Conservation (phyloP, 1,284 basidiomycete genomes). For the Thelephora terrestris region DNA sequence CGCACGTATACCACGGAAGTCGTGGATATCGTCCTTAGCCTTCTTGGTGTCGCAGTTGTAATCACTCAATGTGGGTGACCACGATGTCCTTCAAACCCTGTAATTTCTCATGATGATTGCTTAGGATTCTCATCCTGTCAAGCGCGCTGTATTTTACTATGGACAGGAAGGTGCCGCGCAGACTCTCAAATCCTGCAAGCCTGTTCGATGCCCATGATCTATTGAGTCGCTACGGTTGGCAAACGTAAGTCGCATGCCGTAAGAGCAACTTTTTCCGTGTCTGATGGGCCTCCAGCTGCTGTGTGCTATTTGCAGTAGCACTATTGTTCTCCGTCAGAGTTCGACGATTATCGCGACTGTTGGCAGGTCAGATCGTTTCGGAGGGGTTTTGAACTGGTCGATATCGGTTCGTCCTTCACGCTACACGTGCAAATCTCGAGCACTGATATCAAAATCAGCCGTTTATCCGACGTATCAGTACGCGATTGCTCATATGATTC, state of each 20-base stretch:
- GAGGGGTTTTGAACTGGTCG: conserved; percentile 93
- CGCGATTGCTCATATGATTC: conserved; percentile 80
- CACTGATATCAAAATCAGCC: conserved; percentile 37
- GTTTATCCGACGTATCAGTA: conserved; percentile 71
- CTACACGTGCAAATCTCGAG: background rate
- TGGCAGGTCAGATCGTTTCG: conserved; percentile 84
- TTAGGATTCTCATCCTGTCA: conserved; percentile 60
- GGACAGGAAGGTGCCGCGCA: conserved; percentile 23
- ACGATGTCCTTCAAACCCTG: conserved; percentile 14
- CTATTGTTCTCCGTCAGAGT: conserved; percentile 81
- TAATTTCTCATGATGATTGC: conserved; percentile 4
- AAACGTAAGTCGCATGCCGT: conserved; percentile 34
- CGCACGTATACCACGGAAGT: conserved; percentile 76
- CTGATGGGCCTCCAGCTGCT: conserved; percentile 35
- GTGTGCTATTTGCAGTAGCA: conserved; percentile 78
- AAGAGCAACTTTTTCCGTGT: background rate
- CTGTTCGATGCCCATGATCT: conserved; percentile 77
- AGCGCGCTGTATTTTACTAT: conserved; percentile 70
- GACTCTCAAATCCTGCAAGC: conserved; percentile 46
- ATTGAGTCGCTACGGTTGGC: conserved; percentile 57
- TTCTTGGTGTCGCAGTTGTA: conserved; percentile 77
- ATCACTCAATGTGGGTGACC: conserved; percentile 62
- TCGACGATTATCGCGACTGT: conserved; percentile 90
- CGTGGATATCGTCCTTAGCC: conserved; percentile 50
- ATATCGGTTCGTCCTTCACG: conserved; percentile 49